Conservation (phyloP, 495 filamentous ascomycete genomes). For the Aspergillus ellipticus region DNA sequence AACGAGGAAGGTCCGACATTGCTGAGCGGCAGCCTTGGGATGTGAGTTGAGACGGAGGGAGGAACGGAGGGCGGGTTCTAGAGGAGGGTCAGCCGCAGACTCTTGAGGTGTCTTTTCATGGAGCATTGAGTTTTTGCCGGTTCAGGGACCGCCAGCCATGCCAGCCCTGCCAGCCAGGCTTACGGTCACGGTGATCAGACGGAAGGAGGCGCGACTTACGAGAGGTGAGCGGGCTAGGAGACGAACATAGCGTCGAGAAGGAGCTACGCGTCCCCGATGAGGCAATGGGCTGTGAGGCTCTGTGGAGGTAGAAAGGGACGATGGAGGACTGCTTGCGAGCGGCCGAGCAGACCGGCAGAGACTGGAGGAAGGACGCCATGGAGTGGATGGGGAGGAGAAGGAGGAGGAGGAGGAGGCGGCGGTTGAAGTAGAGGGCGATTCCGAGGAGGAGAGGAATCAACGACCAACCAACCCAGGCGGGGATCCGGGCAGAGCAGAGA, state of each 20-base stretch:
- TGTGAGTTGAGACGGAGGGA: slow-evolving; percentile 15
- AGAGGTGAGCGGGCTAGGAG: slow-evolving; percentile 24
- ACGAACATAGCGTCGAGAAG: slow-evolving; percentile 31
- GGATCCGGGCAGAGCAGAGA: background rate
- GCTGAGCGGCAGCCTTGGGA: slow-evolving; percentile 20
- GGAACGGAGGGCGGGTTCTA: slow-evolving; percentile 22
- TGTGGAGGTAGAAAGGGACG: slow-evolving; percentile 24
- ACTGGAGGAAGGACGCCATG: slow-evolving; percentile 39
- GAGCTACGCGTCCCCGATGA: slow-evolving; percentile 33
- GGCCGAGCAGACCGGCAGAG: slow-evolving; percentile 30
- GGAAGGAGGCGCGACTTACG: slow-evolving; percentile 28
- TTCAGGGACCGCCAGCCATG: too few species aligned
- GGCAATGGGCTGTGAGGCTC: slow-evolving; percentile 26
- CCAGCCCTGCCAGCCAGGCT: background rate
- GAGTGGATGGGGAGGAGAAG: slow-evolving; percentile 1
- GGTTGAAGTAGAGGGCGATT: background rate
- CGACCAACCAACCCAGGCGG: slow-evolving; percentile 3
- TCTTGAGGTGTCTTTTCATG: background rate
- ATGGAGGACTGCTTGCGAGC: slow-evolving; percentile 34
- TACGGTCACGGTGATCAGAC: slow-evolving; percentile 5
- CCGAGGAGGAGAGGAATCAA: background rate
- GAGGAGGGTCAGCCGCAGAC: slow-evolving; percentile 7
- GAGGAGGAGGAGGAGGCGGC: slow-evolving; percentile 3
- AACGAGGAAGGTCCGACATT: slow-evolving; percentile 41
- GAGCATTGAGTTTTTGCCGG: slow-evolving; percentile 1